phyloP scores from a whole-genome alignment of 768 basidiomycete species.

The Phanerochaete carnosa region DNA sequence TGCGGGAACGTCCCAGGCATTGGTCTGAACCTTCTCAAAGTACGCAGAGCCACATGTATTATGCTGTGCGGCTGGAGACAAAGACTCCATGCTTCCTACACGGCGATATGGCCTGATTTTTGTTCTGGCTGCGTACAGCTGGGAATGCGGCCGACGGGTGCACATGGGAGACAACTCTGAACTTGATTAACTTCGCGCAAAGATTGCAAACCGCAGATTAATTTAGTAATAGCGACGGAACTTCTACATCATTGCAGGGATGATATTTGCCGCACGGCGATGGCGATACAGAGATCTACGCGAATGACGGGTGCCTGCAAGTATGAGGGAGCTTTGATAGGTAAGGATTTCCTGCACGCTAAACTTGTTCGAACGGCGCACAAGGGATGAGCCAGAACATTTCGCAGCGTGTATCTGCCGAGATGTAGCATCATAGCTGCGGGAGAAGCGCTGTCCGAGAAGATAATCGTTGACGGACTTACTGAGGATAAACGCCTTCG shows the following conservation, averaged over 20 bases:
- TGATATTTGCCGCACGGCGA: background rate
- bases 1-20: background rate
- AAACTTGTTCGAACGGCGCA: background rate
- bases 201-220: background rate
- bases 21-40: background rate
- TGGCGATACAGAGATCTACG: background rate
- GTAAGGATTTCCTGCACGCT: background rate
- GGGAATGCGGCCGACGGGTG: background rate
- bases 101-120: background rate
- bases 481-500: background rate
- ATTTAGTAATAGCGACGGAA: background rate
- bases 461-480: background rate
- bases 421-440: background rate
- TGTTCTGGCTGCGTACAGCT: background rate
- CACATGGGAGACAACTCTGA: background rate
- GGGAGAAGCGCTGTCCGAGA: background rate
- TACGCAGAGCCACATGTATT: background rate
- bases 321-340: too few species aligned
- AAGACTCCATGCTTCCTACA: background rate
- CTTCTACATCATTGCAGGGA: background rate
- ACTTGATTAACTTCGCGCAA: background rate
- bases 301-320: background rate
- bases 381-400: too few species aligned
- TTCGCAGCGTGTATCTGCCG: too few species aligned
- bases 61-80: background rate